Conservation (phyloP, 2,329 filamentous ascomycete species). For the Pyrenophora graminea region DNA sequence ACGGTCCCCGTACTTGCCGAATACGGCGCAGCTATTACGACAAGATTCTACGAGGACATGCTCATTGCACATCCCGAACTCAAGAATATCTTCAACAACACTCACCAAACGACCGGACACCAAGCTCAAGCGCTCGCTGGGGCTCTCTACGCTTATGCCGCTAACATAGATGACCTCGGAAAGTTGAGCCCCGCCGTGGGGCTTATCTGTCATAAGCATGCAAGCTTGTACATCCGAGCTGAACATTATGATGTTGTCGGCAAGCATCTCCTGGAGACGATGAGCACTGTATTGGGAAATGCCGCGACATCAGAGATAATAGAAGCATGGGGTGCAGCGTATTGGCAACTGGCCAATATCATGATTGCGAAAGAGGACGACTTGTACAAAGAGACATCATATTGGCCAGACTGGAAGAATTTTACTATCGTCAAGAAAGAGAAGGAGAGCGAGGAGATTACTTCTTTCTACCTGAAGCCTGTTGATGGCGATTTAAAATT, state of each 20-base stretch:
- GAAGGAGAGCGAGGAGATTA: slow-evolving; percentile 69
- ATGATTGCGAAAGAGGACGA: slow-evolving; percentile 69
- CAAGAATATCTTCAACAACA: slow-evolving; percentile 71
- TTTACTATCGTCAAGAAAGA: slow-evolving; percentile 70
- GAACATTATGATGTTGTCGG: slow-evolving; percentile 74
- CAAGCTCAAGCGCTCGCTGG: slow-evolving; percentile 72
- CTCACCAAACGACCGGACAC: slow-evolving; percentile 69
- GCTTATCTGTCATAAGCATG: slow-evolving; percentile 77
- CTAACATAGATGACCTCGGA: slow-evolving; percentile 70
- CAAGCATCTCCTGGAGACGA: slow-evolving; percentile 68
- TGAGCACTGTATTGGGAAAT: slow-evolving; percentile 67
- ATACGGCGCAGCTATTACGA: slow-evolving; percentile 70
- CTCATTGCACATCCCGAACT: slow-evolving; percentile 67
- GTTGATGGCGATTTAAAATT: slow-evolving; percentile 63
- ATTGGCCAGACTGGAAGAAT: slow-evolving; percentile 69
- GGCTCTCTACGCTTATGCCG: slow-evolving; percentile 71
- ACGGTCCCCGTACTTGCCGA: slow-evolving; percentile 71
- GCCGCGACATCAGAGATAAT: slow-evolving; percentile 68
- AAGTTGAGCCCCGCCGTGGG: slow-evolving; percentile 62
- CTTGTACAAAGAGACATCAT: slow-evolving; percentile 64
- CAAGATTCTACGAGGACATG: slow-evolving; percentile 73
- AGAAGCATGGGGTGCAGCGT: slow-evolving; percentile 72
- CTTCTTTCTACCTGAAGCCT: slow-evolving; percentile 71
- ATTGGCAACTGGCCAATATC: slow-evolving; percentile 73
- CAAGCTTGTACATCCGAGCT: slow-evolving; percentile 67